Evolutionary conservation across 2,329 filamentous ascomycete species (phyloP).

Genomic region (Furcasterigmium sp.): DNA sequence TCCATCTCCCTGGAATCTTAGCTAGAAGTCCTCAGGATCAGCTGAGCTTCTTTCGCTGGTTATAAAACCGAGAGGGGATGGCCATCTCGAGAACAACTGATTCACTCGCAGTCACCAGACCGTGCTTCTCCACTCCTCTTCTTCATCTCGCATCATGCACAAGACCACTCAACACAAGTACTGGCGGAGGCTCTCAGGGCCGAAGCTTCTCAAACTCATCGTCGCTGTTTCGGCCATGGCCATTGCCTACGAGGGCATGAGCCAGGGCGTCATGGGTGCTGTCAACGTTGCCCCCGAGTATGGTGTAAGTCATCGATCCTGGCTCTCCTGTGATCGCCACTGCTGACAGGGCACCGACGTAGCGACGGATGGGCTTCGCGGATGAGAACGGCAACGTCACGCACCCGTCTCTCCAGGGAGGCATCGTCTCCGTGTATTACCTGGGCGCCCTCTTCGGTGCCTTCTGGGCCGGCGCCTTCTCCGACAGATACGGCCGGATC

Average conservation of each 20-base stretch:
- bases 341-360: neutral
- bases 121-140: neutral
- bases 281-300: constrained; percentile 32
- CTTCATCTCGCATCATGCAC: neutral
- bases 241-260: constrained; percentile 21
- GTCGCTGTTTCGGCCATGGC: constrained; percentile 21
- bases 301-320: neutral
- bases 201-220: constrained; percentile 6
- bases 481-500: constrained; percentile 15
- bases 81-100: neutral
- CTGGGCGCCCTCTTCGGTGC: constrained; percentile 14
- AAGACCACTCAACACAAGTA: neutral
- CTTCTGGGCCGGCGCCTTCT: constrained; percentile 14
- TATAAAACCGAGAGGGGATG: neutral
- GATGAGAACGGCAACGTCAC: constrained; percentile 17
- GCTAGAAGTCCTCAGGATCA: neutral
- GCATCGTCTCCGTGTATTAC: constrained; percentile 34
- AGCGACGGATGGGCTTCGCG: constrained; percentile 24
- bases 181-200: constrained; percentile 2
- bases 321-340: neutral
- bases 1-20: too few species aligned
- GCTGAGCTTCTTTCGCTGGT: neutral
- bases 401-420: constrained; percentile 27
- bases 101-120: neutral
- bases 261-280: constrained; percentile 20